A percentile compares a stretch with the other conserved stretches of the same genome.
Evolutionary conservation across 805 yeast species (phyloP).

Genomic region (Osmozyma mogii): DNA sequence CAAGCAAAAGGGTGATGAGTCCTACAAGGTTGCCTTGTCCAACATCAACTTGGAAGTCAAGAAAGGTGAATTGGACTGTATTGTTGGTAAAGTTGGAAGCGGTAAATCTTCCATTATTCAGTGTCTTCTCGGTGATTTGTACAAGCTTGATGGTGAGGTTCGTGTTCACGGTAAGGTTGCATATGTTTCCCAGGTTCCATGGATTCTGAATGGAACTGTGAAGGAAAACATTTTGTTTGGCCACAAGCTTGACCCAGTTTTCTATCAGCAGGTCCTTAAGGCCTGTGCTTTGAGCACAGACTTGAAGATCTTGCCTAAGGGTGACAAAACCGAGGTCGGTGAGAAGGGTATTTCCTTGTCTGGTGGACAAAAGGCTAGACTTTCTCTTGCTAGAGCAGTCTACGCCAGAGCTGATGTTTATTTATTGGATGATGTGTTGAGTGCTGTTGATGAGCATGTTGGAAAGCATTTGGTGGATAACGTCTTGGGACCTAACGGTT

Average conservation of each 20-base stretch:
- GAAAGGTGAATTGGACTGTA: constrained; percentile 75
- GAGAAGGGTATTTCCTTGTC: constrained; percentile 95
- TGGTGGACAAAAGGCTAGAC: constrained; percentile 97
- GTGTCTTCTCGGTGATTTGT: constrained; percentile 74
- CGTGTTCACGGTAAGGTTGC: constrained; percentile 72
- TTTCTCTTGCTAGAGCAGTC: constrained; percentile 91
- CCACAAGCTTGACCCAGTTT: constrained; percentile 68
- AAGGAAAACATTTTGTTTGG: constrained; percentile 91
- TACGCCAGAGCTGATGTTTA: constrained; percentile 91
- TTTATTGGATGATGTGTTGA: constrained; percentile 82
- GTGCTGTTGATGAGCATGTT: constrained; percentile 98
- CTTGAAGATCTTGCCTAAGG: constrained; percentile 72
- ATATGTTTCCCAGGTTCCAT: constrained; percentile 87
- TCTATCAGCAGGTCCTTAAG: constrained; percentile 70
- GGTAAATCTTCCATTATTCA: constrained; percentile 84
- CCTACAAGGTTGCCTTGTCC: constrained; percentile 57
- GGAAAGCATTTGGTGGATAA: constrained; percentile 76
- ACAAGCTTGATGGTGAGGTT: constrained; percentile 67
- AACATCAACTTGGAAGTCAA: constrained; percentile 55
- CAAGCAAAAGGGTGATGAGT: constrained; percentile 48
- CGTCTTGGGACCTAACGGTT: constrained; percentile 76
- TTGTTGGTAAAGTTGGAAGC: constrained; percentile 84
- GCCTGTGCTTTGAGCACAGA: constrained; percentile 87
- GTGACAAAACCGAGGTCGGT: constrained; percentile 90
- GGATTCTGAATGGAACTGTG: constrained; percentile 95